Conservation (phyloP, 140 eudicot genomes). For the Flaveria floridana region DNA sequence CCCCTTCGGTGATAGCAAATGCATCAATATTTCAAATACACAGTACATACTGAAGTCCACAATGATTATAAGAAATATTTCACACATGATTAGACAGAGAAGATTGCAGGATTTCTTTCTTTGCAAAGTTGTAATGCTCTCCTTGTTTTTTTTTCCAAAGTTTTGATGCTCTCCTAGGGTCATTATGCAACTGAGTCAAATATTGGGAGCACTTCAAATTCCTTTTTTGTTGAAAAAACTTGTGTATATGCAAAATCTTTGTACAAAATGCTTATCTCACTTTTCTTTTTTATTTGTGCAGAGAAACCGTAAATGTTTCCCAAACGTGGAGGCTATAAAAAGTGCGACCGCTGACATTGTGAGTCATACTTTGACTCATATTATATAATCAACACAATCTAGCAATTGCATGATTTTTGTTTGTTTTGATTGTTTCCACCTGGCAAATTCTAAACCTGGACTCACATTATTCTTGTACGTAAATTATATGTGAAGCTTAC, state of each 20-base stretch:
- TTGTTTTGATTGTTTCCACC: neutral
- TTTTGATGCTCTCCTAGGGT: neutral
- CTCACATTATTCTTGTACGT: slow-evolving; percentile 20
- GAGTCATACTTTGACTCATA: slow-evolving; percentile 39
- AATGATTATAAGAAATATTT: neutral
- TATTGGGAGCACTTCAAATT: neutral
- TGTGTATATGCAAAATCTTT: slow-evolving; percentile 17
- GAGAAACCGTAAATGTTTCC: slow-evolving; percentile 87
- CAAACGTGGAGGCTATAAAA: slow-evolving; percentile 83
- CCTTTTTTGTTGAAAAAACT: neutral
- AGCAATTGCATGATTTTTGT: slow-evolving; percentile 9
- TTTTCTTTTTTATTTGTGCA: slow-evolving; percentile 36
- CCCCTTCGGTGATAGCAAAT: neutral
- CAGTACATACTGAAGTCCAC: neutral
- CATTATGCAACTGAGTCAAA: neutral
- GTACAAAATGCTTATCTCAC: slow-evolving; percentile 5
- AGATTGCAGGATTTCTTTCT: neutral
- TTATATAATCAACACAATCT: slow-evolving; percentile 13
- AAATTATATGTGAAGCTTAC: slow-evolving; percentile 55
- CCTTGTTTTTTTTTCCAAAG: neutral
- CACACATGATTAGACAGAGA: slow-evolving; percentile 17
- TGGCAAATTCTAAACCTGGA: slow-evolving; percentile 5
- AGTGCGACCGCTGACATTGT: slow-evolving; percentile 97
- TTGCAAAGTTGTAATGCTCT: neutral
- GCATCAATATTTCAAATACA: neutral